phyloP scores from a whole-genome alignment of 257 asterid genomes.

The Lycium barbarum region DNA sequence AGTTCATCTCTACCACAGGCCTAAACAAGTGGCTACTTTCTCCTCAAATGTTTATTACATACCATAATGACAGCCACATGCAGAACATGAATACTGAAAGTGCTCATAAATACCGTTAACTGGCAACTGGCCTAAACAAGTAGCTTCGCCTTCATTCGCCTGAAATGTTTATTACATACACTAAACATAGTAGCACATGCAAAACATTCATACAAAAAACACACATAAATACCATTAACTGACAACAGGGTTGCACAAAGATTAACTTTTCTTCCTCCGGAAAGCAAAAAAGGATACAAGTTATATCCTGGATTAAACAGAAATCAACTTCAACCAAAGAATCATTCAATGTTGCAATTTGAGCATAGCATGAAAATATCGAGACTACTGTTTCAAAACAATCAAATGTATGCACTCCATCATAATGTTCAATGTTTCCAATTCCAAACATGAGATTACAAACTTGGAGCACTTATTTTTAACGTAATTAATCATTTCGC shows the following conservation, averaged over 20 bases:
- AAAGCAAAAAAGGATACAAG: neutral
- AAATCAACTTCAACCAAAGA: neutral
- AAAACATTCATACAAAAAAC: neutral
- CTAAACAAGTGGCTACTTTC: neutral
- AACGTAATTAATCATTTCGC: neutral
- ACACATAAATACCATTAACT: neutral
- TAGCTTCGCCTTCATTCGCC: neutral
- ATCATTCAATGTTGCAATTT: conserved; percentile 5
- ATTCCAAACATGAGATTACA: neutral
- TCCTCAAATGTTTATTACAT: neutral
- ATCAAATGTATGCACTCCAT: neutral
- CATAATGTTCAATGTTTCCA: conserved; percentile 6
- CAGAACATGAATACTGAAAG: neutral
- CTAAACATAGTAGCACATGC: neutral
- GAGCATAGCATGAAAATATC: neutral
- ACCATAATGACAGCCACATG: neutral
- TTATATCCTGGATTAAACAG: neutral
- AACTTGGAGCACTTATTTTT: neutral
- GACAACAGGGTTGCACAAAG: neutral
- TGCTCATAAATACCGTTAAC: neutral
- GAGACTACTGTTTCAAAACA: neutral
- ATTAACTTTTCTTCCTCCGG: conserved; percentile 10
- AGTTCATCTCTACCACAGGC: neutral
- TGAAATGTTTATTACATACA: neutral
- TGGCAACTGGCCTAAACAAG: neutral